Conservation (phyloP, 805 yeast genomes). For the Grigorovia transvaalensis region DNA sequence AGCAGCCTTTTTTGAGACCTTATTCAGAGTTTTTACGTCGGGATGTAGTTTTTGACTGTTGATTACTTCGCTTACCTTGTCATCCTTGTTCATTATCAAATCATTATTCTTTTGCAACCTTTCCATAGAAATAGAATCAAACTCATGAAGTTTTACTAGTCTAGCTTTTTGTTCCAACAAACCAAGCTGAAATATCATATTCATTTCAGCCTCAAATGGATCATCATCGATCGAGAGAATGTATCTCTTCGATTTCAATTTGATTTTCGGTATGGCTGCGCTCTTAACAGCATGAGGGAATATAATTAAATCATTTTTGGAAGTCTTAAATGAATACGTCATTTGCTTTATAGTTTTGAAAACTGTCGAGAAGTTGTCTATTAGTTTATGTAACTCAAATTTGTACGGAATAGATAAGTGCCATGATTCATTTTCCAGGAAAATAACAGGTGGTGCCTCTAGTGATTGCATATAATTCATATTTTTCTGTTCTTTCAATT, state of each 20-base stretch:
- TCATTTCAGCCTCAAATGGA: slow-evolving; percentile 73
- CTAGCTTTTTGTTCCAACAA: slow-evolving; percentile 53
- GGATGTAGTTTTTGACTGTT: slow-evolving; percentile 1
- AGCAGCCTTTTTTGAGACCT: not conserved
- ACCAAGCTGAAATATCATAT: slow-evolving; percentile 57
- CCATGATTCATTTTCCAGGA: slow-evolving; percentile 32
- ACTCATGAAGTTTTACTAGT: slow-evolving; percentile 37
- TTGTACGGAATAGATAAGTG: slow-evolving; percentile 59
- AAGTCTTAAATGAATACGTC: slow-evolving; percentile 36
- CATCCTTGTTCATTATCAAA: not conserved
- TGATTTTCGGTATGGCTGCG: slow-evolving; percentile 48
- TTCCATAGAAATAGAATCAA: slow-evolving; percentile 23
- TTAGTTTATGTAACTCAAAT: slow-evolving; percentile 64
- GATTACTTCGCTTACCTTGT: slow-evolving; percentile 5
- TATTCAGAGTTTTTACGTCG: not conserved
- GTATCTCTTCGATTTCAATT: slow-evolving; percentile 44
- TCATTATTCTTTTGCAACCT: slow-evolving; percentile 3
- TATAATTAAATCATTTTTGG: slow-evolving; percentile 30
- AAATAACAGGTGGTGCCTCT: slow-evolving; percentile 26
- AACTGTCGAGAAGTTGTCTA: slow-evolving; percentile 65
- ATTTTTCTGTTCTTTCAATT: slow-evolving; percentile 18
- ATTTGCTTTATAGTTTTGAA: slow-evolving; percentile 59
- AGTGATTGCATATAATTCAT: slow-evolving; percentile 3
- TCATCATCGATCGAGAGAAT: slow-evolving; percentile 73
- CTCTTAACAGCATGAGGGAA: slow-evolving; percentile 30